phyloP scores from a whole-genome alignment of 306 rosid species.

The Prunus kanzakura region DNA sequence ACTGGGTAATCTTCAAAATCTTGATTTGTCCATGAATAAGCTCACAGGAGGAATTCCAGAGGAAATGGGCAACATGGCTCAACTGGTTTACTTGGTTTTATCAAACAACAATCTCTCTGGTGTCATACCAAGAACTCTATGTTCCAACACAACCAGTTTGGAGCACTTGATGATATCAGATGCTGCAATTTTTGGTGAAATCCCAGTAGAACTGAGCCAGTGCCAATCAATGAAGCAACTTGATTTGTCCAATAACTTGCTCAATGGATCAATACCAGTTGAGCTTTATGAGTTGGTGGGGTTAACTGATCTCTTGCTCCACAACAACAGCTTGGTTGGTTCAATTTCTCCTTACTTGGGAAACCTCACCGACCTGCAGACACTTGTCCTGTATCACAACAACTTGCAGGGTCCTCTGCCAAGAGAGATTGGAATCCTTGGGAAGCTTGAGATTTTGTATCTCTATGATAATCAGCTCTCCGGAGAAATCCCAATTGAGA shows the following conservation, averaged over 20 bases:
- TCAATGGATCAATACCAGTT: constrained; percentile 75
- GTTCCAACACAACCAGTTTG: constrained; percentile 75
- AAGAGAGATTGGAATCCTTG: constrained; percentile 78
- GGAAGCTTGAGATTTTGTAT: constrained; percentile 59
- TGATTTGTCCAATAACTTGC: constrained; percentile 77
- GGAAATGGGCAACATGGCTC: constrained; percentile 68
- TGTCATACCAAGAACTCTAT: constrained; percentile 55
- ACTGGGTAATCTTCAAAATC: constrained; percentile 61
- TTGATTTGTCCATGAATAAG: constrained; percentile 75
- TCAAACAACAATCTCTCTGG: constrained; percentile 71
- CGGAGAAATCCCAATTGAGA: constrained; percentile 73
- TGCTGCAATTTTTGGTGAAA: constrained; percentile 52
- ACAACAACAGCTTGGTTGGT: constrained; percentile 86
- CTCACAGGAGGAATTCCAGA: constrained; percentile 66
- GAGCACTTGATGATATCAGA: constrained; percentile 58
- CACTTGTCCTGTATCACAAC: constrained; percentile 74
- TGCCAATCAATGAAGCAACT: constrained; percentile 71
- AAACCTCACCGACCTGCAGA: constrained; percentile 57
- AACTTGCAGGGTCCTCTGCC: constrained; percentile 71
- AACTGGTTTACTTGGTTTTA: constrained; percentile 56
- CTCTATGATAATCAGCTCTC: constrained; percentile 83
- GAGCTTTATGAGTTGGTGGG: constrained; percentile 48
- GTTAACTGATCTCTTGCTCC: constrained; percentile 70
- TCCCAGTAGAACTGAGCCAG: constrained; percentile 62
- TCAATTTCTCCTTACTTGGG: constrained; percentile 68